Evolutionary conservation across 768 basidiomycete species (phyloP).

Genomic region (Lentinus tigrinus): DNA sequence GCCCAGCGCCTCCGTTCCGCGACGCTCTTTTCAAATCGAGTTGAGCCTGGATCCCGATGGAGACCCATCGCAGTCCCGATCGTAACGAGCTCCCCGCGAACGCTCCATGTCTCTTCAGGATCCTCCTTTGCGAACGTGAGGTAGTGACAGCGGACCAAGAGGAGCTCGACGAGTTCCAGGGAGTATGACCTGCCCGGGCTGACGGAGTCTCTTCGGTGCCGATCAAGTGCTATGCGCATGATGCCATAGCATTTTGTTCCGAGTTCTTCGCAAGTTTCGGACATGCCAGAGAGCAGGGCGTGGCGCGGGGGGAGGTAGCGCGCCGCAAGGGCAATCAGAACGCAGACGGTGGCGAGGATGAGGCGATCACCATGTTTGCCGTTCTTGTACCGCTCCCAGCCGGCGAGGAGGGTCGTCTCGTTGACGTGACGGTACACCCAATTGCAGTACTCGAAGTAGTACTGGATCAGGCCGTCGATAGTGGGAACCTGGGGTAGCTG

Average conservation of each 20-base stretch:
- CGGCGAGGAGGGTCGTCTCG: slow-evolving; percentile 53
- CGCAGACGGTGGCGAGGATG: slow-evolving; percentile 69
- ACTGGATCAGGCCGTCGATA: slow-evolving; percentile 70
- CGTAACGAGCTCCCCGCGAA: slow-evolving; percentile 69
- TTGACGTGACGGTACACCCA: slow-evolving; percentile 86
- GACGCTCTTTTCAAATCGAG: slow-evolving; percentile 64
- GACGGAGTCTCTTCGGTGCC: slow-evolving; percentile 51
- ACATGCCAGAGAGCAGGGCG: slow-evolving; percentile 50
- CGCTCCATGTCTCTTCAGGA: slow-evolving; percentile 78
- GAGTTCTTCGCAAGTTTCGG: slow-evolving; percentile 57
- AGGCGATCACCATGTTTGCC: slow-evolving; percentile 65
- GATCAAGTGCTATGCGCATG: slow-evolving; percentile 60
- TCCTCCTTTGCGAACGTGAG: slow-evolving; percentile 71
- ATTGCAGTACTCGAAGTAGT: slow-evolving; percentile 86
- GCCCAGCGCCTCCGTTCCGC: slow-evolving; percentile 84
- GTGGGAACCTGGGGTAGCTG: slow-evolving; percentile 63
- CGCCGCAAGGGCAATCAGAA: slow-evolving; percentile 70
- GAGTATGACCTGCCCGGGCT: slow-evolving; percentile 29
- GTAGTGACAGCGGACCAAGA: slow-evolving; percentile 70
- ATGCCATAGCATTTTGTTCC: slow-evolving; percentile 69
- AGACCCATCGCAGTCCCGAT: slow-evolving; percentile 82
- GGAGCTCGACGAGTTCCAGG: slow-evolving; percentile 74
- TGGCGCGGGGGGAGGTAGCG: slow-evolving; percentile 71
- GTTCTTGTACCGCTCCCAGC: slow-evolving; percentile 75
- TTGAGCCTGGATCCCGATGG: slow-evolving; percentile 83